Base-by-base conservation (phyloP, 768 basidiomycete species). In the Porpolomopsis calyptriformis region DNA sequence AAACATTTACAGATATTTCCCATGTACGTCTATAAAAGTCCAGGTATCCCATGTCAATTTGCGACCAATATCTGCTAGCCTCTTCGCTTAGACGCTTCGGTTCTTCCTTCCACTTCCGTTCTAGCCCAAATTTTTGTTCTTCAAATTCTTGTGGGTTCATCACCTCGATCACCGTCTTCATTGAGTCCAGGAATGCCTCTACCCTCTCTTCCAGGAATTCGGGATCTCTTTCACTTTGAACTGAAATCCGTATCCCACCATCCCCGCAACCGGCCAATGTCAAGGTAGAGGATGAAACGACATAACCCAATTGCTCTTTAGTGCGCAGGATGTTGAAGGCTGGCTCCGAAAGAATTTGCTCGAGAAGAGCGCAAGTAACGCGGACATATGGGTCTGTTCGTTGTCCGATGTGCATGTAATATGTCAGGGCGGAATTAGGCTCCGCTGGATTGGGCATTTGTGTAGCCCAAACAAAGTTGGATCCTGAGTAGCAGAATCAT, bases 231-330 rank as follows among this genome's bases (percentile, higher is more conserved):
- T 97, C 92, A 58, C 85, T 88, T 65, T 99, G 96, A 24, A 98
- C 74, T 5, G 91, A 68, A 44, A 98, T 75, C 35, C 87, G 78
- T 50, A 92, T 64, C 5, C 92, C 91, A 50, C 77, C 73, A 50
- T 84, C 76, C 37, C 76, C 80, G 2, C 76, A 68, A n/a, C 85
- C 83, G 34, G 73, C 58, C 35, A 84, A 61, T 8, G 68, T 59
- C 75, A 76, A 79, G 24, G 65, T 58, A 1, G 69, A 68, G 52
- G 77, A 80, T 7, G 71, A 75, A 27, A 96, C 93, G 35, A 96
- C 73, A 60, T 99, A 99, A 4, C 96, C 96, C 1, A 99, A 73
- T 62, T 99, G 96, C 58, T 98, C 90, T 59, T 89, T 82, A 3
- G 93, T 97, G 23, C 96, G 82, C 24, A 99, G 74, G 19, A 81